Evolutionary conservation across 345 rosid genomes (phyloP).

Genomic region (Viola odorata): DNA sequence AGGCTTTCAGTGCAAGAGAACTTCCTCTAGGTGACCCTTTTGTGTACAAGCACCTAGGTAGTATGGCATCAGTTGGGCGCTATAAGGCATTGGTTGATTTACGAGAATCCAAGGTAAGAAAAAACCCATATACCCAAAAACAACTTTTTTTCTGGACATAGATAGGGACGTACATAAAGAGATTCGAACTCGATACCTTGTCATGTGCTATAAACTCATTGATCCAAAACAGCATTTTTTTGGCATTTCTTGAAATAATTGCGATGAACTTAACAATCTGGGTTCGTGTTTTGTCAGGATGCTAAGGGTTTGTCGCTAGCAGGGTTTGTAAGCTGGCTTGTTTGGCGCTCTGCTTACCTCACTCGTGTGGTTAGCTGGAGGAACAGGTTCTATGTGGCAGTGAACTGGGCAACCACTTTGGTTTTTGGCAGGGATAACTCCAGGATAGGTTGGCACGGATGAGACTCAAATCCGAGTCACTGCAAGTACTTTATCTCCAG

Average conservation of each 20-base stretch:
- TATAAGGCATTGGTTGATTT: slow-evolving; percentile 68
- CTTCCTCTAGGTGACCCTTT: slow-evolving; percentile 47
- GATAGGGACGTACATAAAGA: too few relatives aligned
- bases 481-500: too few relatives aligned
- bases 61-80: slow-evolving; percentile 73
- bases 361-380: slow-evolving; percentile 74
- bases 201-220: too few relatives aligned
- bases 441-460: slow-evolving; percentile 35
- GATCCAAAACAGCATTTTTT: too few relatives aligned
- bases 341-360: slow-evolving; percentile 70
- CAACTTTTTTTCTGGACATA: too few relatives aligned
- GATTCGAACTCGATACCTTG: too few relatives aligned
- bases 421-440: slow-evolving; percentile 72
- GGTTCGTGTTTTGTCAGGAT: slow-evolving; percentile 30
- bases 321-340: slow-evolving; percentile 52
- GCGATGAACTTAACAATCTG: neutral
- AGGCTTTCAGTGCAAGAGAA: slow-evolving; percentile 39
- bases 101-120: slow-evolving; percentile 53
- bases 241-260: too few relatives aligned
- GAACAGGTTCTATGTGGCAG: slow-evolving; percentile 61
- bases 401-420: slow-evolving; percentile 71
- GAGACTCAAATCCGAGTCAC: too few relatives aligned
- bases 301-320: slow-evolving; percentile 51
- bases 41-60: slow-evolving; percentile 58
- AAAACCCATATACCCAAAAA: too few relatives aligned